These are phyloP conservation scores for Amphibolis antarctica DNA, from an alignment of 106 monocot species.

Conservation along the genomic window DNA sequence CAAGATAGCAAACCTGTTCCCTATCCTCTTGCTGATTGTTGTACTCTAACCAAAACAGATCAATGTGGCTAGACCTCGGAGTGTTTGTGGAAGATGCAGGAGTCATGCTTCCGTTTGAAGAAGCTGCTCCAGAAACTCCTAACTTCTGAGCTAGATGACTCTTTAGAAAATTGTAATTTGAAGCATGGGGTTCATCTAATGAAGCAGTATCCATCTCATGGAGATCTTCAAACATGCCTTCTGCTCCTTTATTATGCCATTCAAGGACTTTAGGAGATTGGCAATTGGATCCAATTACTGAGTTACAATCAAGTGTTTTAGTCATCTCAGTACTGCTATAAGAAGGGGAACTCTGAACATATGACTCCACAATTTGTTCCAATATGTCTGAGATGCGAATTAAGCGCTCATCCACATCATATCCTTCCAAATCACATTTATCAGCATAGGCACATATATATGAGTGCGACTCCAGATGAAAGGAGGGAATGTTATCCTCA, in stretches of 20 bases:
- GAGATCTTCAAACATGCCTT: constrained; percentile 75
- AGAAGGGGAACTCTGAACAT: constrained; percentile 23
- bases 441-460: constrained; percentile 76
- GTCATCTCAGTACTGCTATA: constrained; percentile 37
- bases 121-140: constrained; percentile 20
- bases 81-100: constrained; percentile 51
- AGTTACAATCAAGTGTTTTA: constrained; percentile 24
- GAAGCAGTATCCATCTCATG: constrained; percentile 79
- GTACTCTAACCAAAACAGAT: constrained; percentile 63
- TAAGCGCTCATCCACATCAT: constrained; percentile 37
- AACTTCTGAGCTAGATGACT: constrained; percentile 32
- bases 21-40: constrained; percentile 46
- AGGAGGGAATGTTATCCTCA: constrained; percentile 42
- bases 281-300: constrained; percentile 20
- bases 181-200: constrained; percentile 35
- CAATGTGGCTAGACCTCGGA: constrained; percentile 46
- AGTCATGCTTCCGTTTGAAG: constrained; percentile 52
- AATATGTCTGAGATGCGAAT: constrained; percentile 35
- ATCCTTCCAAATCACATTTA: constrained; percentile 52
- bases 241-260: constrained; percentile 44
- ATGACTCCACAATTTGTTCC: constrained; percentile 45
- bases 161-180: constrained; percentile 27
- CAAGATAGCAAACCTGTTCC: constrained; percentile 27
- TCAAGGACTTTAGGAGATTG: constrained; percentile 44
- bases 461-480: constrained; percentile 44